Conservation (phyloP, 768 basidiomycete genomes). For the Boletus sp. region DNA sequence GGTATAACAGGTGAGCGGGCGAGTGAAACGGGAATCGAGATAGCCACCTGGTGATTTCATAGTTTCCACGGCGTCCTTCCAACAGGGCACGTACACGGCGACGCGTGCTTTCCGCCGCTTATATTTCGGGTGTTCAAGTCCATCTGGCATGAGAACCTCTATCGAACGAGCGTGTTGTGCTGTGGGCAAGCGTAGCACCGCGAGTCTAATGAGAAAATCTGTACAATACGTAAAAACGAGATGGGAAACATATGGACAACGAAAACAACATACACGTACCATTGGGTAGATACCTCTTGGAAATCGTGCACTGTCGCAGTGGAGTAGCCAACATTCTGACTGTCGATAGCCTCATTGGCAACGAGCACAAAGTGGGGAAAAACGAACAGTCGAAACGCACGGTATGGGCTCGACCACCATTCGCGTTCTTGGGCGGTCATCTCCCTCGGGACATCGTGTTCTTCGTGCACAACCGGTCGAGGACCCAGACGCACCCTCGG, state of each 20-base stretch:
- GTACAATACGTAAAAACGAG: not conserved
- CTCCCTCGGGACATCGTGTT: slow-evolving; percentile 42
- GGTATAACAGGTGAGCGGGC: slow-evolving; percentile 1
- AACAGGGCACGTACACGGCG: slow-evolving; percentile 59
- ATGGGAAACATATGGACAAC: not conserved
- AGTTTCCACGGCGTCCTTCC: slow-evolving; percentile 43
- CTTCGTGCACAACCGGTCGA: slow-evolving; percentile 18
- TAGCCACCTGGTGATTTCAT: slow-evolving; percentile 38
- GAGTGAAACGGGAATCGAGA: not conserved
- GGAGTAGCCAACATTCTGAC: slow-evolving; percentile 74
- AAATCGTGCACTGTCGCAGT: slow-evolving; percentile 52
- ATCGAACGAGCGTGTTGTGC: slow-evolving; percentile 26
- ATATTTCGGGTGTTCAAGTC: slow-evolving; percentile 64
- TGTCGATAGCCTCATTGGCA: slow-evolving; percentile 22
- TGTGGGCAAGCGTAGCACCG: slow-evolving; percentile 43
- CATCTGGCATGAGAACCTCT: slow-evolving; percentile 47
- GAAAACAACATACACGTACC: slow-evolving; percentile 38
- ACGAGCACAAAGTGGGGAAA: not conserved
- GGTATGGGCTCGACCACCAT: slow-evolving; percentile 76
- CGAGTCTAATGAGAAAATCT: slow-evolving; percentile 70
- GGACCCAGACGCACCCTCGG: slow-evolving; percentile 41
- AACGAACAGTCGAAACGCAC: slow-evolving; percentile 38
- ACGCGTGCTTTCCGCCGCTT: slow-evolving; percentile 43
- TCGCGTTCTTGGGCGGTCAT: slow-evolving; percentile 62
- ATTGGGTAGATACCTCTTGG: slow-evolving; percentile 49